Base-by-base conservation (phyloP, 495 filamentous ascomycete genomes). In the Oidiodendron maius region DNA sequence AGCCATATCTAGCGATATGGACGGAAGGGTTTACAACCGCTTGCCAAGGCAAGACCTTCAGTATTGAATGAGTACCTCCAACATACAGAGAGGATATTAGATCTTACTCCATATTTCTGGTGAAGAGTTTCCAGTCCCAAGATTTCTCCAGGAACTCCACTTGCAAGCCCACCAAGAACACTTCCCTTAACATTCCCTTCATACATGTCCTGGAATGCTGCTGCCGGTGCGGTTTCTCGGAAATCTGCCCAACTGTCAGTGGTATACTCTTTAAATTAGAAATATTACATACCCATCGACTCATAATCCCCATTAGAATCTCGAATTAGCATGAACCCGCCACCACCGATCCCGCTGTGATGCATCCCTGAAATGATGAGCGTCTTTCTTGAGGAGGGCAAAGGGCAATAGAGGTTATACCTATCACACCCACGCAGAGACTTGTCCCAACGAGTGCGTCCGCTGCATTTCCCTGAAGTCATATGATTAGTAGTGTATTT, bases 281-380 rank as follows among this genome's bases (percentile, higher is more conserved):
- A n/a, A n/a, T n/a, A n/a, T n/a, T n/a, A 6, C 18, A 2, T 40
- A 53, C 55, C 56, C 42, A 94, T 81, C 45, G 81, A 77, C 53
- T 89, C 85, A 59, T 83, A 89, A 24, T 64, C 63, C 9, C 85
- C 84, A 28, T 80, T 65, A 3, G 71, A 65, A 21, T 77, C 71
- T 34, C 83, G 77, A 20, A 91, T 75, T 2, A 95, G 72, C 73
- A 84, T 82, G 65, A 95, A 96, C 0, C 90, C 89, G n/a, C 90
- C 90, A 3, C 90, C 90, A 3, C 88, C 88, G 28, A 95, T 81
- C 4, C 88, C 88, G 23, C 83, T 87, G 64, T 95, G 89, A 52
- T 91, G 89, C 87, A 93, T 91, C 0, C 72, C 80, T 72, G 61
- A 30, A 8, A 57, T 2, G 40, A 36, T 16, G n/a, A 41, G 3